phyloP scores from a whole-genome alignment of 2,329 filamentous ascomycete genomes.

The Aspergillus tubingensis region DNA sequence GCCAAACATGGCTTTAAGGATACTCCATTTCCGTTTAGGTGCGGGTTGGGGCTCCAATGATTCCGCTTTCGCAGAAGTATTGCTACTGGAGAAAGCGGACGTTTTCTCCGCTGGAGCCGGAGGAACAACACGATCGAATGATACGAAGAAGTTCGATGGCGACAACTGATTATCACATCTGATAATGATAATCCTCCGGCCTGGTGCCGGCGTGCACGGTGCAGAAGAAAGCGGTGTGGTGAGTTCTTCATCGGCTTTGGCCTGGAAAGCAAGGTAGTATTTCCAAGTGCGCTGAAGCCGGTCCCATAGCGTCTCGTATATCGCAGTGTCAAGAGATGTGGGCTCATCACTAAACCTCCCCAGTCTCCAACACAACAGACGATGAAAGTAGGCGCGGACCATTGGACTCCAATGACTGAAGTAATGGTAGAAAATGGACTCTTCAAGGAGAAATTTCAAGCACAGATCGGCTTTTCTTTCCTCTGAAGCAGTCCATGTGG shows the following conservation, averaged over 20 bases:
- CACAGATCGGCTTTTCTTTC: constrained; percentile 70
- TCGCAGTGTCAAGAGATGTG: constrained; percentile 68
- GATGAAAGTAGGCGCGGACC: constrained; percentile 91
- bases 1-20: constrained; percentile 54
- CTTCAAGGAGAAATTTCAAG: constrained; percentile 71
- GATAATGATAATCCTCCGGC: constrained; percentile 84
- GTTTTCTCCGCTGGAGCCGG: constrained; percentile 34
- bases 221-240: constrained; percentile 68
- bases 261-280: constrained; percentile 74
- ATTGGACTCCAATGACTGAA: constrained; percentile 97
- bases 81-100: constrained; percentile 37
- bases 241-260: constrained; percentile 62
- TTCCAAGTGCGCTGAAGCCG: constrained; percentile 74
- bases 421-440: constrained; percentile 73
- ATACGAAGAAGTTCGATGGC: constrained; percentile 57
- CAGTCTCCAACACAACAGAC: constrained; percentile 84
- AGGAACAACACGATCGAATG: constrained; percentile 63
- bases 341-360: constrained; percentile 72
- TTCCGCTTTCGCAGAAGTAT: constrained; percentile 28
- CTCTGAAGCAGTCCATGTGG: constrained; percentile 66
- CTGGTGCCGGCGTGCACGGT: constrained; percentile 81
- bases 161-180: constrained; percentile 69
- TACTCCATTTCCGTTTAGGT: constrained; percentile 51
- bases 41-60: constrained; percentile 26
- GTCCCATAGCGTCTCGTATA: constrained; percentile 67